phyloP scores from a whole-genome alignment of 2,329 filamentous ascomycete genomes.

The Neurospora crassa region DNA sequence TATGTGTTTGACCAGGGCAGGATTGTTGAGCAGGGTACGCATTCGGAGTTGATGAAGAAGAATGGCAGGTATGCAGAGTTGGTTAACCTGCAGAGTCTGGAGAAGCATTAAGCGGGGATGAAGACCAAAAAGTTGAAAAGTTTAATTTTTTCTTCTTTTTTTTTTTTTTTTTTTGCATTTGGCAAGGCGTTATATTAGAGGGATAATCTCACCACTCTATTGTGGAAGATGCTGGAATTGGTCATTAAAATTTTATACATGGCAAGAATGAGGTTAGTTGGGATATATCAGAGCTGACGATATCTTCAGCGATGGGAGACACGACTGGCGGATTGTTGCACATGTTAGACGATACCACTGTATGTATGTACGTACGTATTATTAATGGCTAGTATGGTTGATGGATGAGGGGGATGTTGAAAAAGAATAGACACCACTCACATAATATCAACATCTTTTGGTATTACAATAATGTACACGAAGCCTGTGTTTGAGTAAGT shows the following conservation, averaged over 20 bases:
- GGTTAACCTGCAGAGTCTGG: constrained; percentile 71
- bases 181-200: neutral
- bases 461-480: neutral
- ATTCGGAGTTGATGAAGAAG: constrained; percentile 59
- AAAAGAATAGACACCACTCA: neutral
- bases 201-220: neutral
- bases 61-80: constrained; percentile 69
- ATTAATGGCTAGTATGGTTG: neutral
- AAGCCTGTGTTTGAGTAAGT: neutral
- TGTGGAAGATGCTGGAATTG: neutral
- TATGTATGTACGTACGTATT: neutral
- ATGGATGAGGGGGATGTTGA: neutral
- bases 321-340: neutral
- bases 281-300: neutral
- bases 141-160: no score
- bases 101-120: constrained; percentile 33
- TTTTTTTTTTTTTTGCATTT: neutral
- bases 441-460: neutral
- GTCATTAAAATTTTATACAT: neutral
- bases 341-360: neutral
- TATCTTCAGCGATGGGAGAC: neutral
- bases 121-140: neutral
- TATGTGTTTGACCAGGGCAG: constrained; percentile 92
- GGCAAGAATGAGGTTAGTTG: neutral
- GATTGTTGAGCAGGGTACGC: constrained; percentile 77